phyloP scores from a whole-genome alignment of 805 yeast species.

The Candida multigemmis region DNA sequence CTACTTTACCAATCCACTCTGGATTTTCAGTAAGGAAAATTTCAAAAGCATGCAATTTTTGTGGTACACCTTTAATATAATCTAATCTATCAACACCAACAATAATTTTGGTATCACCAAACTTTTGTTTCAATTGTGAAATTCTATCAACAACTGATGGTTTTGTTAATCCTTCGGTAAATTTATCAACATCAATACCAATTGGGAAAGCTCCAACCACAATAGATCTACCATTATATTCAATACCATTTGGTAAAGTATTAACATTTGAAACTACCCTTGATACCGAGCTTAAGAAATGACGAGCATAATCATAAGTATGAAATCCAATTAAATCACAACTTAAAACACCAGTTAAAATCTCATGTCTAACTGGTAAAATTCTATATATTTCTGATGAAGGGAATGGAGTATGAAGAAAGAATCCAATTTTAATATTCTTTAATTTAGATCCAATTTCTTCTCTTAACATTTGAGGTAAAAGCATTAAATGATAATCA shows the following conservation, averaged over 20 bases:
- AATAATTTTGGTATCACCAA: conserved; percentile 75
- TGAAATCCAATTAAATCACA: conserved; percentile 97
- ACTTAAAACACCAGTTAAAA: conserved; percentile 81
- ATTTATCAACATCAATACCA: conserved; percentile 93
- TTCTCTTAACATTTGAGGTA: conserved; percentile 79
- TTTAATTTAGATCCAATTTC: conserved; percentile 39
- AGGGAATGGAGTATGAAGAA: conserved; percentile 97
- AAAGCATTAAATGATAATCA: conserved; percentile 92
- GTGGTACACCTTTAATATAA: conserved; percentile 97
- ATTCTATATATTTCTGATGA: conserved; percentile 93
- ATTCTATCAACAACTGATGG: conserved; percentile 60
- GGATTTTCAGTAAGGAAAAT: conserved; percentile 89
- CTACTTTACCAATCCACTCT: conserved; percentile 96
- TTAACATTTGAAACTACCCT: conserved; percentile 65
- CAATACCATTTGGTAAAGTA: conserved; percentile 87
- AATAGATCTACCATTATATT: conserved; percentile 65
- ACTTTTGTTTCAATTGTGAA: conserved; percentile 44
- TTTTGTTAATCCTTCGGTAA: conserved; percentile 66
- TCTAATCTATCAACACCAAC: conserved; percentile 97
- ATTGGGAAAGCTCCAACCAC: conserved; percentile 97
- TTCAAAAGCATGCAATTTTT: conserved; percentile 92
- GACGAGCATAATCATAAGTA: conserved; percentile 98
- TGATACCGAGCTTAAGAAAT: conserved; percentile 83
- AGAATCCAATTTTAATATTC: conserved; percentile 80
- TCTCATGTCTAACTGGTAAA: conserved; percentile 89